Percentiles rank a stretch among this genome's conserved stretches.
Conservation (phyloP, 2,329 filamentous ascomycete species). For the Reticulascus tulasneorum region DNA sequence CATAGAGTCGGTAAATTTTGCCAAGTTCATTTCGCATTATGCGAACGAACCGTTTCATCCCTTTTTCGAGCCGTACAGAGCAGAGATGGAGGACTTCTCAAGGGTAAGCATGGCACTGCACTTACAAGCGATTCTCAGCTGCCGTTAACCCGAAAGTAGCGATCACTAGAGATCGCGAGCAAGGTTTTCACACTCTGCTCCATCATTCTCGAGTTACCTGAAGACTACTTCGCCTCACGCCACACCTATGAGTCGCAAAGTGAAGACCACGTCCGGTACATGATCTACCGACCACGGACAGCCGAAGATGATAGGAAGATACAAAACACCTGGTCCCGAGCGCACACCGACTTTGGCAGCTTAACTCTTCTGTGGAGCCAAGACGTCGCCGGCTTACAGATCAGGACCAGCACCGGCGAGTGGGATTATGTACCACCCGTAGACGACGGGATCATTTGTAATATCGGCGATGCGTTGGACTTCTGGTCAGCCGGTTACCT, state of each 20-base stretch:
- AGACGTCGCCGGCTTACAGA: slow-evolving; percentile 49
- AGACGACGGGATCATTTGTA: slow-evolving; percentile 41
- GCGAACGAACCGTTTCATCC: slow-evolving; percentile 29
- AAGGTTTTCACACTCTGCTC: slow-evolving; percentile 24
- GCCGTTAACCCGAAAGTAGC: slow-evolving; percentile 22
- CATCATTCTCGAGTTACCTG: slow-evolving; percentile 51
- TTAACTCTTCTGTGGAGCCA: slow-evolving; percentile 52
- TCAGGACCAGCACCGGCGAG: slow-evolving; percentile 31
- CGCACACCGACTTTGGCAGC: slow-evolving; percentile 49
- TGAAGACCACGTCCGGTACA: slow-evolving; percentile 53
- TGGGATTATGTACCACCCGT: slow-evolving; percentile 42
- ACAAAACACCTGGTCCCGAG: slow-evolving; percentile 21
- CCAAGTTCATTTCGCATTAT: slow-evolving; percentile 43
- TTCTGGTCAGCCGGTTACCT: slow-evolving; percentile 26
- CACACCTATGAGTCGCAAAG: slow-evolving; percentile 48
- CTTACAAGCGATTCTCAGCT: slow-evolving; percentile 39
- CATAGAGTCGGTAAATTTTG: slow-evolving; percentile 50
- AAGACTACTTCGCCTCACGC: slow-evolving; percentile 46
- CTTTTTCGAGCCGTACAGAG: slow-evolving; percentile 33
- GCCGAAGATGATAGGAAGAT: slow-evolving; percentile 31
- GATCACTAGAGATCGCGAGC: slow-evolving; percentile 25
- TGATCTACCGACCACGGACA: slow-evolving; percentile 45
- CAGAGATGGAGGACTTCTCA: slow-evolving; percentile 48
- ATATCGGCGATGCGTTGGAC: slow-evolving; percentile 29
- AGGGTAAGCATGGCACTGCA: slow-evolving; percentile 30